These are phyloP conservation scores for Fusarium nematophilum DNA, from an alignment of 2,329 filamentous ascomycete genomes.

Conservation along the genomic window DNA sequence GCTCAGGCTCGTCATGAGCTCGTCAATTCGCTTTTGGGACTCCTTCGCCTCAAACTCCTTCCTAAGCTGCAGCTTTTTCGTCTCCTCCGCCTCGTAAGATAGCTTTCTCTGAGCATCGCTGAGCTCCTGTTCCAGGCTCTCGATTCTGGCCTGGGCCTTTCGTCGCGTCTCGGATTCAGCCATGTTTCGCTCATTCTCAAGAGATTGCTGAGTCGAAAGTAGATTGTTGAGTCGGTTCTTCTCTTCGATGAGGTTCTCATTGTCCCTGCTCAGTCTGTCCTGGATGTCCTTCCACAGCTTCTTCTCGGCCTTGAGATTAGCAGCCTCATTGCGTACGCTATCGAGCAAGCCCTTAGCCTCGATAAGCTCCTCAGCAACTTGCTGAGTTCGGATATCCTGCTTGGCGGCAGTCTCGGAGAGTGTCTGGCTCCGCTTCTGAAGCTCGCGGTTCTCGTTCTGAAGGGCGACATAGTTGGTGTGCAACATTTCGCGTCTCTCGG, in stretches of 20 bases:
- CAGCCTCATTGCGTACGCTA: slow-evolving; percentile 88
- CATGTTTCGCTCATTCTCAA: slow-evolving; percentile 92
- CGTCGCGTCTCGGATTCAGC: slow-evolving; percentile 84
- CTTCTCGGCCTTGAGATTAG: slow-evolving; percentile 95
- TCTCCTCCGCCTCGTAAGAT: slow-evolving; percentile 83
- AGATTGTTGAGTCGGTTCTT: slow-evolving; percentile 85
- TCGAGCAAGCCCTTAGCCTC: slow-evolving; percentile 86
- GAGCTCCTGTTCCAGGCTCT: slow-evolving; percentile 83
- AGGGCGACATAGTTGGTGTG: slow-evolving; percentile 87
- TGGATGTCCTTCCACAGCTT: slow-evolving; percentile 95
- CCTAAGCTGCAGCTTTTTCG: slow-evolving; percentile 82
- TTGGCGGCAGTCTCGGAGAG: slow-evolving; percentile 87
- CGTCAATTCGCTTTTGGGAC: slow-evolving; percentile 90
- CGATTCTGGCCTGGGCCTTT: slow-evolving; percentile 80
- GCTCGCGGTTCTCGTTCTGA: slow-evolving; percentile 84
- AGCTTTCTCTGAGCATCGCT: slow-evolving; percentile 84
- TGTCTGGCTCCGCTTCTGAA: slow-evolving; percentile 83
- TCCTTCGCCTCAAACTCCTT: slow-evolving; percentile 93
- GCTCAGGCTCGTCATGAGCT: slow-evolving; percentile 82
- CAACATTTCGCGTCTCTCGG: slow-evolving; percentile 88
- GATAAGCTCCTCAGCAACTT: slow-evolving; percentile 92
- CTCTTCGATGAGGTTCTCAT: slow-evolving; percentile 85
- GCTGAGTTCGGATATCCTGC: slow-evolving; percentile 89
- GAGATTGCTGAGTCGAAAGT: slow-evolving; percentile 84
- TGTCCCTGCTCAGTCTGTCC: slow-evolving; percentile 87